Base-by-base conservation (phyloP, 1,284 basidiomycete species). In the Retiboletus flavoniger region DNA sequence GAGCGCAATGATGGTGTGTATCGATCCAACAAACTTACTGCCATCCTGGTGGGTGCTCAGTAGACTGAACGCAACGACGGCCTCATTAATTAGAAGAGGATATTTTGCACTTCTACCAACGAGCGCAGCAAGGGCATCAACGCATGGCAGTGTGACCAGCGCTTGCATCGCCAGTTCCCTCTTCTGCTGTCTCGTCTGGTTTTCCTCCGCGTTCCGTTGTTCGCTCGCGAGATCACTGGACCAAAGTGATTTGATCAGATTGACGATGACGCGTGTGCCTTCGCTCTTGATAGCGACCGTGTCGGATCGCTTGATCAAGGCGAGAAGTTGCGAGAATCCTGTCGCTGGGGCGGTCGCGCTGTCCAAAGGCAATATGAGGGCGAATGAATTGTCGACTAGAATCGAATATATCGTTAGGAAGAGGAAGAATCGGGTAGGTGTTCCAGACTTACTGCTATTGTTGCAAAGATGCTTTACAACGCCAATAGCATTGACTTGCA, bases 401-500 rank as follows among this genome's bases (percentile, higher is more conserved):
- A 26, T 54, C 32, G 58, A 58, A 55, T 39, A 41, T 39, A 29
- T 47, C 21, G 32, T 65, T 19, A 61, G 45, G 13, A 44, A 60
- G 42, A 19, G 8, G 8, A 44, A 48, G 40, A 21, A 21, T 16
- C 9, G 10, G 13, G 21, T 17, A 19, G 47, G 42, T n/a, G 63
- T 62, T 36, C 13, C 5, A 38, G 28, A 72, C 83, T 64, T 64
- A 94, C 93, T 75, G 64, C 83, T 86, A 35, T 80, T 81, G 56
- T 82, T 84, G 67, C 90, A 93, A 53, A 98, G 78, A 66, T 97
- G 91, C 73, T 98, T 98, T 29, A 91, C 81, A 16, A 95, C 79
- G 0, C 92, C 93, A 41, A 98, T 89, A 0, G 92, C 91, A 45
- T 86, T 87, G 26, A 94, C 80, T 72, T 98, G 96, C 0, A 98